phyloP scores from a whole-genome alignment of 768 basidiomycete species.

The Termitomyces eurrhizus region DNA sequence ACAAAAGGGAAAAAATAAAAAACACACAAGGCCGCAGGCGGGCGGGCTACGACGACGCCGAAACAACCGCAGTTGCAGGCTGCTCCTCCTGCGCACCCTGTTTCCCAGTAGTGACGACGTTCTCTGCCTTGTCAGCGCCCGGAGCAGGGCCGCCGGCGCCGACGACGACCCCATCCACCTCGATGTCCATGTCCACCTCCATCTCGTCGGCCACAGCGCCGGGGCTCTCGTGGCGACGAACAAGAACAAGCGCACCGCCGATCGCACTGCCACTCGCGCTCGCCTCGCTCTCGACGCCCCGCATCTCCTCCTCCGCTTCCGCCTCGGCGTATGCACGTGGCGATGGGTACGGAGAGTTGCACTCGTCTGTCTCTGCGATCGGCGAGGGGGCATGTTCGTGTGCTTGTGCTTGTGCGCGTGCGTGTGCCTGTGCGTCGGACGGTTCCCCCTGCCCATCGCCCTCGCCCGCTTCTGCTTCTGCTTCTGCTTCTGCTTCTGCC shows the following conservation, averaged over 20 bases:
- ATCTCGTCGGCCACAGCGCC: neutral
- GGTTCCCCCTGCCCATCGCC: neutral
- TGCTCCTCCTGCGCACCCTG: too few relatives aligned
- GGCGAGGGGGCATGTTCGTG: too few relatives aligned
- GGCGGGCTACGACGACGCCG: too few relatives aligned
- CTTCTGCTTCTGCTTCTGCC: neutral
- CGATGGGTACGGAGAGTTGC: neutral
- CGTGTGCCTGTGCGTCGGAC: neutral
- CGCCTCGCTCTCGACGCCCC: conserved; percentile 12
- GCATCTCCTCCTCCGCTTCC: conserved; percentile 7
- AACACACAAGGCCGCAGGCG: too few relatives aligned
- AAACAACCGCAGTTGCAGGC: too few relatives aligned
- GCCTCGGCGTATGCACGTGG: neutral
- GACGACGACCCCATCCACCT: too few relatives aligned
- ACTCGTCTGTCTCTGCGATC: too few relatives aligned
- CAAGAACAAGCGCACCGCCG: neutral
- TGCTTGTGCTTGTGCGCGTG: neutral
- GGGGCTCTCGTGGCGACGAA: neutral
- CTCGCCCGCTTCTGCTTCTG: neutral
- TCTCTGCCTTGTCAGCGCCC: too few relatives aligned
- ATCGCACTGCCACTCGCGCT: neutral
- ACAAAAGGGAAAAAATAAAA: too few relatives aligned
- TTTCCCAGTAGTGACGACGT: too few relatives aligned
- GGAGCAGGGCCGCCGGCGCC: too few relatives aligned
- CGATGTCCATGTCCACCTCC: neutral